A percentile compares a stretch with the other conserved stretches of the same genome.
Evolutionary conservation across 495 filamentous ascomycete genomes (phyloP).

Genomic region (Clohesyomyces aquaticus): DNA sequence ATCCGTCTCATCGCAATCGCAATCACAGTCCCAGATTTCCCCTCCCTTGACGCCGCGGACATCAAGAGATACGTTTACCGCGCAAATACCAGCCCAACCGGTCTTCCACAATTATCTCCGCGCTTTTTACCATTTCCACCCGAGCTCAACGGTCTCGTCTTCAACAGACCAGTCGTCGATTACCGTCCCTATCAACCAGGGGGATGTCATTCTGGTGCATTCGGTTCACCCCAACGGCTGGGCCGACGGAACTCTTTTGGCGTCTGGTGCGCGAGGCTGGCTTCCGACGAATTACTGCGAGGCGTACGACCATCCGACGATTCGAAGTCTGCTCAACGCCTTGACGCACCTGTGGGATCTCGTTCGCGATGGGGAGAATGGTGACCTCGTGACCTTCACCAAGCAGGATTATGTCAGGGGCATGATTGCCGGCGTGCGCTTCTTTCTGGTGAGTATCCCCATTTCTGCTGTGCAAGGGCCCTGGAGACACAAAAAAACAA

Average conservation of each 20-base stretch:
- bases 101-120: constrained; percentile 94
- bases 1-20: constrained; percentile 33
- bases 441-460: constrained; percentile 78
- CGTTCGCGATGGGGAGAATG: constrained; percentile 67
- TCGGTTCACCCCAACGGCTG: constrained; percentile 98
- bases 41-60: constrained; percentile 42
- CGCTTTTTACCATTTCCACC: constrained; percentile 94
- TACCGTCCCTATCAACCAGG: constrained; percentile 83
- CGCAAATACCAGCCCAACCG: constrained; percentile 45
- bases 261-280: constrained; percentile 90
- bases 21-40: constrained; percentile 42
- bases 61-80: constrained; percentile 32
- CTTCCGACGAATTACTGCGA: constrained; percentile 98
- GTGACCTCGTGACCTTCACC: constrained; percentile 71
- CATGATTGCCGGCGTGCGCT: constrained; percentile 89
- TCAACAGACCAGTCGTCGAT: constrained; percentile 64
- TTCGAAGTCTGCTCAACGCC: constrained; percentile 82
- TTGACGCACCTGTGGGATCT: constrained; percentile 93
- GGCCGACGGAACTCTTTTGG: constrained; percentile 95
- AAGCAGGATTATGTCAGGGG: constrained; percentile 90
- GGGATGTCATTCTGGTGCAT: constrained; percentile 92
- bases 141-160: constrained; percentile 68
- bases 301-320: constrained; percentile 82
- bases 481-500: too few relatives aligned
- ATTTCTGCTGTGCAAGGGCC: too few relatives aligned